Evolutionary conservation across 2,329 filamentous ascomycete genomes (phyloP).

Genomic region (Tolypocladium tundrense): DNA sequence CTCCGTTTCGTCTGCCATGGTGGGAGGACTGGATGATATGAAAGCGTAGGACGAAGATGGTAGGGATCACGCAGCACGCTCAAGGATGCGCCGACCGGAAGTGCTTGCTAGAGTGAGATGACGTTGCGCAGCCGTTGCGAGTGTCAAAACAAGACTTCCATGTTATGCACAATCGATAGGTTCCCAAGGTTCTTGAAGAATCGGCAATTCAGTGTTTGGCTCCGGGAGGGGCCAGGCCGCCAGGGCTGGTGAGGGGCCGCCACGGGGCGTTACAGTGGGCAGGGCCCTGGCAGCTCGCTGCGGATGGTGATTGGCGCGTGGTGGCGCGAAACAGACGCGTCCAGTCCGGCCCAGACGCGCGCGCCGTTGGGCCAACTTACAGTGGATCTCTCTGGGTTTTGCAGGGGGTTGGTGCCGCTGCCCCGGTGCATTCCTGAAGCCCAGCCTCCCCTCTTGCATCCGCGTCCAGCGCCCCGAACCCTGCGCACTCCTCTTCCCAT

Average conservation of each 20-base stretch:
- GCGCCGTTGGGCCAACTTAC: background rate
- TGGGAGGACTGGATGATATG: background rate
- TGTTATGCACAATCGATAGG: background rate
- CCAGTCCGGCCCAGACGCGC: background rate
- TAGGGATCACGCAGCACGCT: background rate
- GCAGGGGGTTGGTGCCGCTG: conserved; percentile 11
- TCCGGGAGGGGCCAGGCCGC: background rate
- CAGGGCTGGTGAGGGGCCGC: background rate
- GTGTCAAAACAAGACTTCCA: background rate
- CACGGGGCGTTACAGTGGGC: background rate
- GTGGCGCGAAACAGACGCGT: conserved; percentile 20
- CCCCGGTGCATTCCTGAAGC: conserved; percentile 7
- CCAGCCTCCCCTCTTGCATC: conserved; percentile 11
- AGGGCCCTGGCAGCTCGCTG: background rate
- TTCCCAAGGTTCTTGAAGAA: background rate
- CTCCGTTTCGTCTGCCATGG: conserved; percentile 34
- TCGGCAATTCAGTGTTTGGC: background rate
- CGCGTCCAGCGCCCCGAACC: conserved; percentile 9
- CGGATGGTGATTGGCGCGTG: conserved; percentile 8
- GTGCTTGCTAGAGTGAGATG: background rate
- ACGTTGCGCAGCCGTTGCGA: background rate
- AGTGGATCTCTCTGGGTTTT: background rate
- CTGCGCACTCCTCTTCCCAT: conserved; percentile 9
- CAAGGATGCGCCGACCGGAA: background rate
- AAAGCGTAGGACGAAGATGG: background rate